phyloP scores from a whole-genome alignment of 257 asterid genomes.

The Solanum clarkiae region DNA sequence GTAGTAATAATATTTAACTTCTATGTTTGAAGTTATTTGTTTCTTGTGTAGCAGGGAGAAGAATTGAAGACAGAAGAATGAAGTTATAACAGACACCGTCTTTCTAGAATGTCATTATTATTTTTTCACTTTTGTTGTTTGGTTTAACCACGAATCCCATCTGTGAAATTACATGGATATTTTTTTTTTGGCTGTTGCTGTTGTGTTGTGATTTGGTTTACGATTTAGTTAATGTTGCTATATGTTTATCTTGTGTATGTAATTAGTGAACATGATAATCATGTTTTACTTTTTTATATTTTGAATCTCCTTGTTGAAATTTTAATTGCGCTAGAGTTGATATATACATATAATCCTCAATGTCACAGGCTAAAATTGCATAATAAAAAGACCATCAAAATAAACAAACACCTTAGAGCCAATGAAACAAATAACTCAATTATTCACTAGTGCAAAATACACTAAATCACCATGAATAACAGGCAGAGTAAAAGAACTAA shows the following conservation, averaged over 20 bases:
- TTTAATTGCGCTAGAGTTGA: neutral
- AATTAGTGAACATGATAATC: neutral
- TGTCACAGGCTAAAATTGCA: neutral
- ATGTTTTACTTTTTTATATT: no score
- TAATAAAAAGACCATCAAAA: neutral
- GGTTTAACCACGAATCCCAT: neutral
- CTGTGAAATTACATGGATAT: fast-evolving
- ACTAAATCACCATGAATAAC: no score
- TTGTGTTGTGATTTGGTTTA: neutral
- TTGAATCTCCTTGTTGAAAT: neutral
- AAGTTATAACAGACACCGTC: neutral
- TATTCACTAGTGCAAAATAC: no score
- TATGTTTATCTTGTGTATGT: neutral
- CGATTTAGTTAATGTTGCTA: neutral
- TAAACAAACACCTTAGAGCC: no score
- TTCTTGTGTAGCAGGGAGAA: neutral
- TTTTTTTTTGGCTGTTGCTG: neutral
- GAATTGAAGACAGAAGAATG: neutral
- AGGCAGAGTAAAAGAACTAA: no score
- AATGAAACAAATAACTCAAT: no score
- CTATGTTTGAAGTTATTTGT: neutral
- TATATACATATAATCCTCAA: neutral
- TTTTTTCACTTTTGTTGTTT: neutral
- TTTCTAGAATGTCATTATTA: neutral
- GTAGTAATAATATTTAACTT: neutral